A percentile compares a stretch with the other conserved stretches of the same genome.
These are phyloP conservation scores for Meyerozyma smithsonii DNA, from an alignment of 1,139 yeast genomes.

Conservation along the genomic window DNA sequence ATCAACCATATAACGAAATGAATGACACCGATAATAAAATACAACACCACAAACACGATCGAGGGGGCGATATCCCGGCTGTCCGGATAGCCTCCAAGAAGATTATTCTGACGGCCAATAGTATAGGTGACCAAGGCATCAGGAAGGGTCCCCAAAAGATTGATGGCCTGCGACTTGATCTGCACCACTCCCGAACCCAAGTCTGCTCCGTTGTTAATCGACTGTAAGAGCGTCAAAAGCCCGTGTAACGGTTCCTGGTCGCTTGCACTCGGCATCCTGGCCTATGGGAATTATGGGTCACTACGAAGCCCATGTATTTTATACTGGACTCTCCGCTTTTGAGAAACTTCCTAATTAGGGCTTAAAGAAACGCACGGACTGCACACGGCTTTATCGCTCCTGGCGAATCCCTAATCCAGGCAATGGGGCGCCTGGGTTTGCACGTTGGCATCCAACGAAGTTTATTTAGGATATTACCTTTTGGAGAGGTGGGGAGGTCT, in stretches of 20 bases:
- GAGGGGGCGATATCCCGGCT: constrained; percentile 26
- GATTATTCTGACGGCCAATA: constrained; percentile 20
- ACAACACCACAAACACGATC: constrained; percentile 26
- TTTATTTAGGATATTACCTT: no score
- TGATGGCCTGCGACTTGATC: background rate
- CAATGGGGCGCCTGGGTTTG: no score
- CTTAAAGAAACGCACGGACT: constrained; percentile 1
- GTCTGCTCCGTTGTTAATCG: background rate
- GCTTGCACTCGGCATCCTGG: background rate
- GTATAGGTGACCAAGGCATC: constrained; percentile 15
- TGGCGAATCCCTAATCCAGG: no score
- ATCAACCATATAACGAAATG: constrained; percentile 26
- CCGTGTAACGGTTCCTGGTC: background rate
- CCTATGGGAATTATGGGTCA: no score
- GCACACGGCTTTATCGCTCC: background rate
- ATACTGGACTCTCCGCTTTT: background rate
- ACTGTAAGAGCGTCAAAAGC: background rate
- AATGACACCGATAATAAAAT: constrained; percentile 20
- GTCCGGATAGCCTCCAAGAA: constrained; percentile 35
- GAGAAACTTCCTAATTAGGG: constrained; percentile 1
- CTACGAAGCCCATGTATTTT: background rate
- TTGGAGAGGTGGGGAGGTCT: no score
- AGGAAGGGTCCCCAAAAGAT: constrained; percentile 5
- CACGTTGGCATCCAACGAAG: no score
- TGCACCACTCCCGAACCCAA: background rate